phyloP scores from a whole-genome alignment of 2,329 filamentous ascomycete genomes.

The Trichoderma polysporum region DNA sequence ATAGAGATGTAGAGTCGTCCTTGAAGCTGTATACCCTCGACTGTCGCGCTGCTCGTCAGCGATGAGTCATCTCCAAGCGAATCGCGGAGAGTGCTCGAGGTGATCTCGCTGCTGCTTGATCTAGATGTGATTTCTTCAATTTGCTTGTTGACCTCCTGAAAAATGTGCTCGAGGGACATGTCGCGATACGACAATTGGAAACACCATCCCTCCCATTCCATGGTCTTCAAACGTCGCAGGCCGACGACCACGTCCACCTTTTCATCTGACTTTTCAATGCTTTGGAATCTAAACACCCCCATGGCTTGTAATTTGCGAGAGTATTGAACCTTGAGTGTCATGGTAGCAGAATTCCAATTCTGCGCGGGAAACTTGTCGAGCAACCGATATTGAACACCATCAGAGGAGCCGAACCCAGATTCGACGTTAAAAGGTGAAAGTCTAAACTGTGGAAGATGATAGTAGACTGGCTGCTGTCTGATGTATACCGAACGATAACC shows the following conservation, averaged over 20 bases:
- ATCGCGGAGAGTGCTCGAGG: background rate
- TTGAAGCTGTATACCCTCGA: constrained; percentile 20
- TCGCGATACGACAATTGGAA: constrained; percentile 3
- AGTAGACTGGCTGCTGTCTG: constrained; percentile 15
- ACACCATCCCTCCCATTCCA: constrained; percentile 21
- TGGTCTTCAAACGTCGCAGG: constrained; percentile 10
- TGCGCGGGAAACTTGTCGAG: constrained; percentile 12
- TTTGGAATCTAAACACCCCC: constrained; percentile 18
- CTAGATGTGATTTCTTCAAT: background rate
- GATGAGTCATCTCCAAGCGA: constrained; percentile 13
- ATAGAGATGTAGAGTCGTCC: constrained; percentile 19
- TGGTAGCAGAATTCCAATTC: constrained; percentile 20
- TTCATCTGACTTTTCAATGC: background rate
- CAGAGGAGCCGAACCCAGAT: background rate
- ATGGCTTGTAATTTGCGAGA: constrained; percentile 16
- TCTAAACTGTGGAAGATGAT: constrained; percentile 14
- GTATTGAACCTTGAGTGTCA: constrained; percentile 14
- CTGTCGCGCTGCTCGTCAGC: constrained; percentile 6
- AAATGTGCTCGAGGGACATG: background rate
- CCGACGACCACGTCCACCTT: constrained; percentile 19
- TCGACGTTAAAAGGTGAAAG: constrained; percentile 13
- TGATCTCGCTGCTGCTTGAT: background rate
- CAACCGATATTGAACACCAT: constrained; percentile 16
- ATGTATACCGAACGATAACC: constrained; percentile 13
- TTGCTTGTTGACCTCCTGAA: constrained; percentile 2